phyloP scores from a whole-genome alignment of 148 eudicot species.

The Arctostaphylos glauca region DNA sequence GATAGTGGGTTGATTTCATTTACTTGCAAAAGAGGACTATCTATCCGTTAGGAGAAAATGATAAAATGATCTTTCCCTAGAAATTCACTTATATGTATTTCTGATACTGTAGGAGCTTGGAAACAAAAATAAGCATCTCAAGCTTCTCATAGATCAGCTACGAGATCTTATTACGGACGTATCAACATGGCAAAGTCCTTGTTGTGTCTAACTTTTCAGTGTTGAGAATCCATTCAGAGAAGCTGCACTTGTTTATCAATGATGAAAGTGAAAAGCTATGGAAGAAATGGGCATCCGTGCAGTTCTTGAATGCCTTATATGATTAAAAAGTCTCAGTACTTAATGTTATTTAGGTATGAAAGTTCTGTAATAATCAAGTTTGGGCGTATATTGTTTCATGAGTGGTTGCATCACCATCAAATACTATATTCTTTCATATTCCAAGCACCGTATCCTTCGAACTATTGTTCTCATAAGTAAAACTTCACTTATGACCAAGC shows the following conservation, averaged over 20 bases:
- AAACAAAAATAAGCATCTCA: slow-evolving; percentile 66
- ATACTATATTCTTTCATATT: not conserved
- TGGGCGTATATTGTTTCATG: not conserved
- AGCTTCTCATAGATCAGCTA: slow-evolving; percentile 73
- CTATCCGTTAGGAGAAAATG: not conserved
- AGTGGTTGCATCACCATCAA: not conserved
- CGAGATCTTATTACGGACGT: slow-evolving; percentile 68
- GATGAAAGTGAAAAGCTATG: not conserved
- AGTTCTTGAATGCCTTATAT: not conserved
- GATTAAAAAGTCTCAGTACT: not conserved
- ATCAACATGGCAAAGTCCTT: slow-evolving; percentile 89
- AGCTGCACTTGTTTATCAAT: not conserved
- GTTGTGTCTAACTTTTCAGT: slow-evolving; percentile 33
- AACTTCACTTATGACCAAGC: not conserved
- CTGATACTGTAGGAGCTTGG: slow-evolving; percentile 59
- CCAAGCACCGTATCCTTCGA: not conserved
- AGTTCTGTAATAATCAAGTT: not conserved
- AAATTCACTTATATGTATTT: not conserved
- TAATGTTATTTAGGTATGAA: slow-evolving; percentile 2
- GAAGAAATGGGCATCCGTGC: not conserved
- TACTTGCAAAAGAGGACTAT: not conserved
- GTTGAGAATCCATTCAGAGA: not conserved
- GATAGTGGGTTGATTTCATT: not conserved
- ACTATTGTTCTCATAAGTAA: not conserved
- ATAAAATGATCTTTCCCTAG: too few species aligned